Evolutionary conservation across 768 basidiomycete species (phyloP), one percentile per base, ranked within the genome.

Genomic region (Boletus tylopilopsis): DNA sequence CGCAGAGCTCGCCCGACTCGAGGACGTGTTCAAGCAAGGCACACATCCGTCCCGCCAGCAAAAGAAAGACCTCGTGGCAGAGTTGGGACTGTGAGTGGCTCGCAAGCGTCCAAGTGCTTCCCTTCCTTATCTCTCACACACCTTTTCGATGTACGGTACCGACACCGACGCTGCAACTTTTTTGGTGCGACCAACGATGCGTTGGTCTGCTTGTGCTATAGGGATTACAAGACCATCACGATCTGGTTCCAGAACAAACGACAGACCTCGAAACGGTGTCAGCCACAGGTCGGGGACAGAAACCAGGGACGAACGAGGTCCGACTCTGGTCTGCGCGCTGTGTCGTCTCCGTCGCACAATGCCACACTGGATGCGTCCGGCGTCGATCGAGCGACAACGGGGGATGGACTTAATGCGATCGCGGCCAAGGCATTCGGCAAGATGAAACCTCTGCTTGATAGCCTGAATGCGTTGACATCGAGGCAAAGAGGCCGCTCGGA

Each of bases 191-290:
- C 27, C 10, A 12, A 29, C 10, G 25, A 27, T 8, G 13, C n/a
- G n/a, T n/a, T n/a, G n/a, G n/a, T n/a, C n/a, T n/a, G n/a, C n/a
- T n/a, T n/a, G n/a, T n/a, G n/a, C n/a, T n/a, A 16, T 18, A 76
- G 75, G 64, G 71, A 74, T 32, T 60, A 73, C 60, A 77, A 75
- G 63, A 69, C 74, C 11, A 55, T 76, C 52, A 76, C 85, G n/a
- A 83, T 88, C 34, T 90, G 87, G 87, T 88, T 88, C 64, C 87
- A 90, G 68, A 90, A 90, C 64, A 87, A 82, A 67, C 82, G 87
- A 15, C 85, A 88, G 59, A 82, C 67, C 30, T 49, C 70, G 41
- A 75, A 74, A 49, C 62, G 64, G 22, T 42, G 50, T 42, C 63
- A 54, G 46, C 47, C 34, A 22, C 38, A 22, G 16, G 3, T 30